Conservation (phyloP, 129 eudicot genomes). For the Saussurea involucrata region DNA sequence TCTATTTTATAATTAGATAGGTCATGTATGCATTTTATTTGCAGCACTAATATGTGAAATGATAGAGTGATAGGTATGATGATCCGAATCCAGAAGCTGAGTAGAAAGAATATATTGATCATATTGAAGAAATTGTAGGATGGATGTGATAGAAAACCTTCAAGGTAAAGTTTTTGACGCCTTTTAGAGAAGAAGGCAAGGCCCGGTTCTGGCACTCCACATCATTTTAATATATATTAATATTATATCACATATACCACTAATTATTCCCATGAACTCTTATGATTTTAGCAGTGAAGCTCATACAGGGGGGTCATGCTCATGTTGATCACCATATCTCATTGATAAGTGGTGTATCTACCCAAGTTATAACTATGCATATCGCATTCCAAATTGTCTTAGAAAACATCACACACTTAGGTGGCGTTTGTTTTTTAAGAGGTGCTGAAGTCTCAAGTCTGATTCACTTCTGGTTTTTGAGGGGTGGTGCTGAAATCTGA, state of each 20-base stretch:
- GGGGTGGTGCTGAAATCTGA: too few relatives aligned
- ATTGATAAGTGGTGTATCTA: constrained; percentile 86
- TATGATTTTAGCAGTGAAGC: constrained; percentile 85
- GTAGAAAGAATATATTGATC: constrained; percentile 92
- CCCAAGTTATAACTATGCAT: constrained; percentile 91
- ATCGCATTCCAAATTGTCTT: too few relatives aligned
- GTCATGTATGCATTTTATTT: background rate
- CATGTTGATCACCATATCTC: constrained; percentile 94
- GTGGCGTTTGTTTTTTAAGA: too few relatives aligned
- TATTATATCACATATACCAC: constrained; percentile 85
- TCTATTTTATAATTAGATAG: too few relatives aligned
- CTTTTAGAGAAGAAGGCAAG: background rate
- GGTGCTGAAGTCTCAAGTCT: too few relatives aligned
- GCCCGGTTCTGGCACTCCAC: background rate
- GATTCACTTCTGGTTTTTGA: too few relatives aligned
- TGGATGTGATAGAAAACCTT: constrained; percentile 98
- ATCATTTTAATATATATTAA: background rate
- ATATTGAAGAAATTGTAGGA: constrained; percentile 76
- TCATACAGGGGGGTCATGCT: constrained; percentile 78
- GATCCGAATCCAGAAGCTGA: constrained; percentile 98
- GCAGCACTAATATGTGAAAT: background rate
- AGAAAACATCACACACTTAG: too few relatives aligned
- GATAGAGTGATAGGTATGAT: constrained; percentile 48
- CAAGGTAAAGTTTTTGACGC: constrained; percentile 44
- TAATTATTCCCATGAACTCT: constrained; percentile 81